Conservation (phyloP, 805 yeast genomes). For the Myxozyma monticola region DNA sequence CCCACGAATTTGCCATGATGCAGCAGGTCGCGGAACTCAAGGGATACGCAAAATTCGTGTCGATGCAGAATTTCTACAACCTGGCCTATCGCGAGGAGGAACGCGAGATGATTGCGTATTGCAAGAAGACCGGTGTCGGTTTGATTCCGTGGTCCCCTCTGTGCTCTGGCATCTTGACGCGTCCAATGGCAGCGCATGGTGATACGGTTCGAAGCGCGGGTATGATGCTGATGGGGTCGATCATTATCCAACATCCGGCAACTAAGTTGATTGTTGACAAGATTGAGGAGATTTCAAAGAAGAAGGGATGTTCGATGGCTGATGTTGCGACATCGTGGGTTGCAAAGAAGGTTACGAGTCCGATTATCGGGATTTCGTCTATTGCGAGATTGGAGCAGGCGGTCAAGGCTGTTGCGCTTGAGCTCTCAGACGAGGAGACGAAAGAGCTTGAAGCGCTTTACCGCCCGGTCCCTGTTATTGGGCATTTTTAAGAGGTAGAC, state of each 20-base stretch:
- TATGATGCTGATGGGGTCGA: not conserved
- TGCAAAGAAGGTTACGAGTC: constrained; percentile 50
- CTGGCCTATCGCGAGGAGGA: constrained; percentile 64
- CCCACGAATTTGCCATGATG: constrained; percentile 57
- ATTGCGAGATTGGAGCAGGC: constrained; percentile 55
- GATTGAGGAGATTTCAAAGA: constrained; percentile 55
- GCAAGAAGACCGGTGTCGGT: constrained; percentile 54
- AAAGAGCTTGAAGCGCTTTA: too few relatives aligned
- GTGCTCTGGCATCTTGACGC: constrained; percentile 54
- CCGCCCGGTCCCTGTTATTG: too few relatives aligned
- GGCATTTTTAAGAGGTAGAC: too few relatives aligned
- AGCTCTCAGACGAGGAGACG: too few relatives aligned
- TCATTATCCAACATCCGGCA: constrained; percentile 9
- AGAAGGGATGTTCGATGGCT: constrained; percentile 53
- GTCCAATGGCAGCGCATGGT: constrained; percentile 42
- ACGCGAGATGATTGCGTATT: constrained; percentile 58
- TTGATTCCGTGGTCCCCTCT: constrained; percentile 62
- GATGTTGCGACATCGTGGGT: constrained; percentile 55
- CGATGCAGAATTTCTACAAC: constrained; percentile 59
- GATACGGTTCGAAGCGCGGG: constrained; percentile 9
- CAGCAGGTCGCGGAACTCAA: constrained; percentile 57
- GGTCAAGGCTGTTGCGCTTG: constrained; percentile 42
- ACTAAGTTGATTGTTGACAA: constrained; percentile 44
- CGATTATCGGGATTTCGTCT: constrained; percentile 56
- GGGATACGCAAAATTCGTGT: constrained; percentile 58